A percentile compares a stretch with the other conserved stretches of the same genome.
phyloP scores from a whole-genome alignment of 2,329 filamentous ascomycete genomes.

The Aureobasidium sp. region DNA sequence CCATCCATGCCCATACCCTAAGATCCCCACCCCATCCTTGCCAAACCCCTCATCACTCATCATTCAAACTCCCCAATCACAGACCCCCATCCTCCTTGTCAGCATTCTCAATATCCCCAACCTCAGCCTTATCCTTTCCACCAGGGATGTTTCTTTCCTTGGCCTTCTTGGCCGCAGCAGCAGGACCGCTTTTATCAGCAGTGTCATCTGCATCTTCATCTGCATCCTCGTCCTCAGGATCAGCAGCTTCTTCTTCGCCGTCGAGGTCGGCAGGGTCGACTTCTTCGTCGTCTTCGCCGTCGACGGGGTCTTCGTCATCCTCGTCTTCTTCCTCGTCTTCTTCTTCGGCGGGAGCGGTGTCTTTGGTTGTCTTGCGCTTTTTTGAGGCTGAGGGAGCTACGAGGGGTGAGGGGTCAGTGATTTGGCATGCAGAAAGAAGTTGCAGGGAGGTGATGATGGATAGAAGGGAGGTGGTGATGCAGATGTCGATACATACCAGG shows the following conservation, averaged over 20 bases:
- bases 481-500: background rate
- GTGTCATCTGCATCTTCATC: conserved; percentile 24
- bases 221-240: conserved; percentile 19
- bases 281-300: background rate
- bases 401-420: background rate
- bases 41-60: too few relatives aligned
- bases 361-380: conserved; percentile 9
- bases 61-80: background rate
- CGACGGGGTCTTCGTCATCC: conserved; percentile 14
- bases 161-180: conserved; percentile 25
- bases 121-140: background rate
- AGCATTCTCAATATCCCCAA: background rate
- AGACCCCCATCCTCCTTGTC: background rate
- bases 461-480: background rate
- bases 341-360: conserved; percentile 14
- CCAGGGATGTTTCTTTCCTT: conserved; percentile 24
- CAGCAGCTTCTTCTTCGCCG: conserved; percentile 19
- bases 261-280: conserved; percentile 19
- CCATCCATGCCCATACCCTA: too few relatives aligned
- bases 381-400: background rate
- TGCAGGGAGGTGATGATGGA: too few relatives aligned
- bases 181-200: conserved; percentile 23
- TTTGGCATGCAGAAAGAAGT: too few relatives aligned
- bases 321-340: conserved; percentile 20
- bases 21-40: too few relatives aligned